Percentiles rank a stretch among this genome's conserved stretches.
phyloP scores from a whole-genome alignment of 2,329 filamentous ascomycete genomes.

The Dichotomopilus funicola region DNA sequence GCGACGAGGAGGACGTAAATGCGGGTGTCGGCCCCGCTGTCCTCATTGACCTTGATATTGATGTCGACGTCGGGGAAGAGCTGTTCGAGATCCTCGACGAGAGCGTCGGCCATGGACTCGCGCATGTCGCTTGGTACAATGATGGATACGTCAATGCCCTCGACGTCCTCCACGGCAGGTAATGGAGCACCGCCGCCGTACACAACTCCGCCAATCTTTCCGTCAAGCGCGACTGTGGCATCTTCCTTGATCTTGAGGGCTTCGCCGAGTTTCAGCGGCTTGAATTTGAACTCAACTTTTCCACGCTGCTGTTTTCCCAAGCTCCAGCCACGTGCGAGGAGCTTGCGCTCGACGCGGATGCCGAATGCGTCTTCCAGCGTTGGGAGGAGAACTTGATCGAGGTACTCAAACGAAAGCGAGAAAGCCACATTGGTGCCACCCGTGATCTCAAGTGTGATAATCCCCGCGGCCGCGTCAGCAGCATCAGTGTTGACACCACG shows the following conservation, averaged over 20 bases:
- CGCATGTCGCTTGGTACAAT: constrained; percentile 42
- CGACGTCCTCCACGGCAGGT: constrained; percentile 31
- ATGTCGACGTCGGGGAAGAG: constrained; percentile 40
- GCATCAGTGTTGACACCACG: no score
- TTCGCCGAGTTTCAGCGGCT: constrained; percentile 30
- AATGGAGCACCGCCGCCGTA: constrained; percentile 12
- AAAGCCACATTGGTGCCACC: constrained; percentile 55
- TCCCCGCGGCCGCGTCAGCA: constrained; percentile 22
- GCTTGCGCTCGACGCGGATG: constrained; percentile 38
- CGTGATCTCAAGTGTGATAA: constrained; percentile 44
- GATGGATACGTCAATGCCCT: constrained; percentile 44
- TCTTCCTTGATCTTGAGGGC: constrained; percentile 32
- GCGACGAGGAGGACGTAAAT: constrained; percentile 54
- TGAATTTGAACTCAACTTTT: constrained; percentile 39
- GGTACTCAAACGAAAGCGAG: constrained; percentile 54
- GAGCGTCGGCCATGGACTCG: constrained; percentile 33
- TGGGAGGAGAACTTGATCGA: constrained; percentile 55
- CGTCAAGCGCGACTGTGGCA: neutral
- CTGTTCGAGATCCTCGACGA: constrained; percentile 35
- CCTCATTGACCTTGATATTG: constrained; percentile 41
- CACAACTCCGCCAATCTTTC: constrained; percentile 20
- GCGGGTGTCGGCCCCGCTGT: constrained; percentile 44
- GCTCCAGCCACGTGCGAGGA: constrained; percentile 47
- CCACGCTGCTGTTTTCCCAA: constrained; percentile 37
- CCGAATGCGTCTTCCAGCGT: constrained; percentile 44